Conservation (phyloP, 768 basidiomycete species). For the Agrocybe praecox region DNA sequence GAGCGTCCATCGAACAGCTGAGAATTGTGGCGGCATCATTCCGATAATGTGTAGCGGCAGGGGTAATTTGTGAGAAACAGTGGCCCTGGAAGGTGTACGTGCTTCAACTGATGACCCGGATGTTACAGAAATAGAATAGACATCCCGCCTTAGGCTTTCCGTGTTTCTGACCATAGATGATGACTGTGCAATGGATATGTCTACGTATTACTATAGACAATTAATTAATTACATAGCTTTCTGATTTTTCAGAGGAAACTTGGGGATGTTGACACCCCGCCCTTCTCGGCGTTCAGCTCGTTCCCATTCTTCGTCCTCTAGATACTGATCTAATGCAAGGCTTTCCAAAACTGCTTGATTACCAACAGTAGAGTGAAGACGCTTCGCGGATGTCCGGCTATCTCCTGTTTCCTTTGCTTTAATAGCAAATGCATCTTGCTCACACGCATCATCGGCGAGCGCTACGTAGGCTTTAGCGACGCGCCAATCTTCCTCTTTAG, state of each 20-base stretch:
- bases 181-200: no score
- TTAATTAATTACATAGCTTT: no score
- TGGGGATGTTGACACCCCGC: slow-evolving; percentile 18
- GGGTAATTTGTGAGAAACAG: no score
- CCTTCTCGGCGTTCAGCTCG: slow-evolving; percentile 32
- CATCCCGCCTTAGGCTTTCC: no score
- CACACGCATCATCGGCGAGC: slow-evolving; percentile 51
- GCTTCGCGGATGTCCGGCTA: not conserved
- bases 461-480: slow-evolving; percentile 73
- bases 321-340: slow-evolving; percentile 57
- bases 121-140: no score
- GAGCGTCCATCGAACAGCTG: no score
- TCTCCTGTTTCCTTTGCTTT: slow-evolving; percentile 33
- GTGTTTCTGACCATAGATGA: no score
- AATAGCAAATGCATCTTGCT: slow-evolving; percentile 24
- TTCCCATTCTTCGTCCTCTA: slow-evolving; percentile 78
- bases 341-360: slow-evolving; percentile 35
- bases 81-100: no score
- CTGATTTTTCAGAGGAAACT: slow-evolving; percentile 10
- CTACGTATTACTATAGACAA: no score
- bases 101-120: no score
- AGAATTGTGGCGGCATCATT: no score
- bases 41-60: no score
- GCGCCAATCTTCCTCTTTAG: slow-evolving; percentile 69
- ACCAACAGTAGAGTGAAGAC: not conserved